Evolutionary conservation across 1,284 basidiomycete genomes (phyloP).

Genomic region (Cryptococcus jaspeensis): DNA sequence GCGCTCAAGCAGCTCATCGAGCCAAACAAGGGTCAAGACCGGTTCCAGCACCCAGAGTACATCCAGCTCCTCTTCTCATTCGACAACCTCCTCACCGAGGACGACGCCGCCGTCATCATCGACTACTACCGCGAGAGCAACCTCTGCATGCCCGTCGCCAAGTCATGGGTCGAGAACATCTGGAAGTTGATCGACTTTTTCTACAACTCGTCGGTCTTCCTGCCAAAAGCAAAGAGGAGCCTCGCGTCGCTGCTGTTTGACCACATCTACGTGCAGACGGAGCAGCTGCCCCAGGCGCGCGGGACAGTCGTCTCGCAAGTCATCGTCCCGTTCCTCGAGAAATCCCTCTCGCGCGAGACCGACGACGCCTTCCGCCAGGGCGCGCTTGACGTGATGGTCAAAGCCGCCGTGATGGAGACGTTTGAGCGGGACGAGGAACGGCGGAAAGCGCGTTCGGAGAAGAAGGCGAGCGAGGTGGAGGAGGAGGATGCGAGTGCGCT

Average conservation of each 20-base stretch:
- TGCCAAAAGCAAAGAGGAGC: constrained; percentile 36
- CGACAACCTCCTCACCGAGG: constrained; percentile 48
- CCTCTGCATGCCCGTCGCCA: constrained; percentile 53
- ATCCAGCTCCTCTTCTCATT: constrained; percentile 50
- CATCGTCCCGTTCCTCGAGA: constrained; percentile 52
- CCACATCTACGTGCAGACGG: constrained; percentile 50
- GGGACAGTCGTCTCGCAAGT: constrained; percentile 48
- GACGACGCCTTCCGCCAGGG: constrained; percentile 45
- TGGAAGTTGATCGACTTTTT: constrained; percentile 52
- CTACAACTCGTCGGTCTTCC: constrained; percentile 31
- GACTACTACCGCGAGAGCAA: constrained; percentile 53
- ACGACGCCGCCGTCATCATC: constrained; percentile 50
- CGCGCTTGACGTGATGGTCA: constrained; percentile 46
- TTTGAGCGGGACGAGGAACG: constrained; percentile 46
- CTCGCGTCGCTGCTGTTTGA: constrained; percentile 48
- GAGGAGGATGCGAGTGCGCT: constrained; percentile 35
- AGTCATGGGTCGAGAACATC: constrained; percentile 54
- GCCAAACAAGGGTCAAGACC: background rate
- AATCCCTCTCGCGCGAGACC: constrained; percentile 44
- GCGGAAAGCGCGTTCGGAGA: constrained; percentile 24
- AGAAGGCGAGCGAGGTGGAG: constrained; percentile 25
- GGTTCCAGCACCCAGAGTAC: constrained; percentile 44
- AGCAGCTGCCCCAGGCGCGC: constrained; percentile 49
- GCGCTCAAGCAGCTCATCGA: background rate
- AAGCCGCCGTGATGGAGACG: constrained; percentile 50